These are phyloP conservation scores for Colletotrichum gigasporum DNA, from an alignment of 2,329 filamentous ascomycete genomes.

Conservation along the genomic window DNA sequence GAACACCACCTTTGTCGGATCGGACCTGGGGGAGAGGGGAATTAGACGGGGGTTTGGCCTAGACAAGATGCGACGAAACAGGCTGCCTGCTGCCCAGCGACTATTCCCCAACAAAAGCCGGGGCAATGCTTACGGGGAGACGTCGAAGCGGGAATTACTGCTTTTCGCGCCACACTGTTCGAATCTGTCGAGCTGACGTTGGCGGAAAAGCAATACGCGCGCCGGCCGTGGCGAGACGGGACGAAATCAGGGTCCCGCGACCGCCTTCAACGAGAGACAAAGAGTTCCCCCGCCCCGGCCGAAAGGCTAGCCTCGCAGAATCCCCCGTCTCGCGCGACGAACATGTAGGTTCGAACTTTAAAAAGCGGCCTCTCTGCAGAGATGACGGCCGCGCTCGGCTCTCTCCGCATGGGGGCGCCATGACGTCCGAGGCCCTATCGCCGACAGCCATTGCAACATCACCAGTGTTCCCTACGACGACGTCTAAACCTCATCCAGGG, in stretches of 20 bases:
- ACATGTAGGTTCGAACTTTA: no score
- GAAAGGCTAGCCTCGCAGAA: not conserved
- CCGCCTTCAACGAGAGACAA: not conserved
- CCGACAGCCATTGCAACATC: not conserved
- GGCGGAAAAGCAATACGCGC: not conserved
- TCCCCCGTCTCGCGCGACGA: not conserved
- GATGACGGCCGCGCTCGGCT: not conserved
- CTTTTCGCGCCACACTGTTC: not conserved
- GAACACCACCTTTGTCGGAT: conserved; percentile 6
- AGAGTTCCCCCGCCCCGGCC: not conserved
- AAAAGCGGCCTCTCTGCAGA: not conserved
- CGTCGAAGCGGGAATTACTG: not conserved
- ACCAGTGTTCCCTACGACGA: no score
- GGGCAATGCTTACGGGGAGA: not conserved
- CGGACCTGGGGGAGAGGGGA: not conserved
- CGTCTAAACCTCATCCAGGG: no score
- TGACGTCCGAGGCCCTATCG: not conserved
- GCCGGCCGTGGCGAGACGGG: not conserved
- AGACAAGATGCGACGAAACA: not conserved
- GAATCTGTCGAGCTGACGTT: not conserved
- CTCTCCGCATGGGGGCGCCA: not conserved
- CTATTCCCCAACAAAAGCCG: not conserved
- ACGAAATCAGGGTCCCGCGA: not conserved
- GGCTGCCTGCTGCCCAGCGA: not conserved
- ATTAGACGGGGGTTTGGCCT: not conserved